Base-by-base conservation (phyloP, 2,329 filamentous ascomycete genomes). In the Calonectria fujianensis region DNA sequence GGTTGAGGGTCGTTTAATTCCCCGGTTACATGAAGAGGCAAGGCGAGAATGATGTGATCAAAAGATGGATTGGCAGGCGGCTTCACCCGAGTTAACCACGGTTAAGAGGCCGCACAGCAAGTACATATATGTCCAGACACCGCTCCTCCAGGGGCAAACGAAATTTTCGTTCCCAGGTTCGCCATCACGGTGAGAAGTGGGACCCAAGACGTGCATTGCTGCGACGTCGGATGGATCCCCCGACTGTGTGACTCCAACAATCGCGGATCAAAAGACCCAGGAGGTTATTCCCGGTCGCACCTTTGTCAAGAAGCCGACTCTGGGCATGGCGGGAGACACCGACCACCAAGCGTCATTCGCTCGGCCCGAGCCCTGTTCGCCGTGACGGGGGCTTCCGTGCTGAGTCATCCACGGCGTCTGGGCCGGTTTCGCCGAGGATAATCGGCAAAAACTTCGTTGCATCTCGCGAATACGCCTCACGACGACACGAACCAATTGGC, bases 371-470 rank as follows among this genome's bases (percentile, higher is more conserved):
- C 10, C 10, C 3, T 11, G 50, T 32, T 51, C 11, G 65, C 75
- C 73, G 73, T 24, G 41, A n/a, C 54, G 48, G 35, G 7, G 16
- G 14, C n/a, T 16, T 59, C 39, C 13, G 1, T 1, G 77, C 73
- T 80, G 76, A 80, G 70, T 80, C 76, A 80, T 73, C 75, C 75
- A 67, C 78, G 76, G 79, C 41, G 8, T 74, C 24, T 24, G 13
- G 3, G 18, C 39, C 45, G 45, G 35, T 61, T 59, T 68, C 11
- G 63, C 72, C 72, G 72, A 74, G 45, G 32, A n/a, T 29, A 31
- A 27, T 63, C 61, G 68, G 68, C 72, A 59, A 70, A 70, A 74
- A 54, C 61, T 24, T 74, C 78, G 69, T 37, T 63, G 54, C 24
- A 20, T 59, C 32, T 54, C 50, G 27, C 74, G 39, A 68, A 39